Evolutionary conservation across 768 basidiomycete species (phyloP).

Genomic region (Pulveroboletus sp.): DNA sequence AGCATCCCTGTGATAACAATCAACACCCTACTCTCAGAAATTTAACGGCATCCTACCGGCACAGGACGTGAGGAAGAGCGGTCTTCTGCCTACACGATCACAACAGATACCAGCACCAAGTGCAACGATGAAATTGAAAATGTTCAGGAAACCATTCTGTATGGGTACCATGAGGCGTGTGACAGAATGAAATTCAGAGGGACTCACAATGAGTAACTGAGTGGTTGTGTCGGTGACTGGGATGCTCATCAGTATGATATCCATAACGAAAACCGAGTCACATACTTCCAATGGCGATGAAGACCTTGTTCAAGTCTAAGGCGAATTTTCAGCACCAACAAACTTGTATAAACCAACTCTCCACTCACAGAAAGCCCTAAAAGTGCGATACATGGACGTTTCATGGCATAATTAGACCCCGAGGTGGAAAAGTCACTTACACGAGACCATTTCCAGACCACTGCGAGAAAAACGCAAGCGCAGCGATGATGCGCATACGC

Average conservation of each 20-base stretch:
- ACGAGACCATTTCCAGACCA: conserved; percentile 26
- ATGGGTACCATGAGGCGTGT: background rate
- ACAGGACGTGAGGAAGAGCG: conserved; percentile 46
- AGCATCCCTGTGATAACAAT: conserved; percentile 38
- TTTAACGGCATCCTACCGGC: conserved; percentile 30
- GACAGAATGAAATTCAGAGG: background rate
- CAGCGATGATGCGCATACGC: too few species aligned
- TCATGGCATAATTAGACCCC: background rate
- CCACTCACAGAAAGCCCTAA: conserved; percentile 28
- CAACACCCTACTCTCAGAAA: conserved; percentile 30
- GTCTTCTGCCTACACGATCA: conserved; percentile 48
- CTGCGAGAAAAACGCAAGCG: too few species aligned
- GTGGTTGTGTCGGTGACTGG: conserved; percentile 42
- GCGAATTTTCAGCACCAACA: background rate
- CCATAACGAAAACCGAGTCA: background rate
- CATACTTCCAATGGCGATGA: conserved; percentile 41
- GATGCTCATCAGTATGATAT: background rate
- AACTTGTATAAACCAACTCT: background rate
- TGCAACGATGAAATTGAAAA: conserved; percentile 55
- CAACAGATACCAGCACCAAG: conserved; percentile 45
- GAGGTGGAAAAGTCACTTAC: conserved; percentile 7
- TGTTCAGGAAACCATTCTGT: conserved; percentile 51
- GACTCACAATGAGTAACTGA: conserved; percentile 39
- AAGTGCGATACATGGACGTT: background rate
- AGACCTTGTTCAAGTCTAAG: conserved; percentile 49